Evolutionary conservation across 2,329 filamentous ascomycete species (phyloP), one percentile per base, ranked within the genome.

Genomic region (Fusarium sp.): DNA sequence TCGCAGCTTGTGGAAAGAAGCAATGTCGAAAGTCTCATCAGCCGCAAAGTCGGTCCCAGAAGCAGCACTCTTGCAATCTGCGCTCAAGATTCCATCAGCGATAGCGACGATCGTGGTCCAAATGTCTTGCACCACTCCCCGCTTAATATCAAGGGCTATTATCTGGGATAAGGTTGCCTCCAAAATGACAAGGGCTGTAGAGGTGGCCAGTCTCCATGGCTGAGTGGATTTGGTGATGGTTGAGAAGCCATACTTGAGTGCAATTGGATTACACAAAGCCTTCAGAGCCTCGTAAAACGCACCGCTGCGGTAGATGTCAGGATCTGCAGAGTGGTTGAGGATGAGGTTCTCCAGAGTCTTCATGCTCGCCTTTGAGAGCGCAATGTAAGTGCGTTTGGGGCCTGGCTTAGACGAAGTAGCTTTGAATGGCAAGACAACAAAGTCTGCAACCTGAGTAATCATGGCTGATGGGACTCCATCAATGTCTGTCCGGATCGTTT

Each of bases 361-460:
- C 88, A 98, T 97, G 68, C 93, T 91, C 23, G 90, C 90, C 81
- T 97, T 97, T 1, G 95, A 95, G 79, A 98, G 90, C 37, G 97
- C 96, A 65, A 99, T 91, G 80, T 95, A 98, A 0, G 95, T 97
- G 8, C 94, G 93, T 66, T 91, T 91, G 60, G 84, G 79, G 2
- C 79, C 74, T 14, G 84, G 82, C 14, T 76, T 75, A 73, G 83
- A 65, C 70, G 82, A 25, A 70, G 78, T 64, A 67, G 84, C 78
- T 66, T 83, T 80, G 0, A 94, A 95, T 1, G 94, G 92, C 37
- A 97, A 85, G 3, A 90, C 88, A 10, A 91, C 88, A 68, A 97
- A 91, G 59, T 93, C 89, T 1, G 94, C 90, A 11, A 95, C 88
- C 65, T 94, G 89, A 1, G 85, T 85, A 60, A 95, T 87, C 76